Percentiles rank a stretch among this genome's conserved stretches.
phyloP scores from a whole-genome alignment of 176 grass and related monocot genomes.

The Eragrostis nindensis region DNA sequence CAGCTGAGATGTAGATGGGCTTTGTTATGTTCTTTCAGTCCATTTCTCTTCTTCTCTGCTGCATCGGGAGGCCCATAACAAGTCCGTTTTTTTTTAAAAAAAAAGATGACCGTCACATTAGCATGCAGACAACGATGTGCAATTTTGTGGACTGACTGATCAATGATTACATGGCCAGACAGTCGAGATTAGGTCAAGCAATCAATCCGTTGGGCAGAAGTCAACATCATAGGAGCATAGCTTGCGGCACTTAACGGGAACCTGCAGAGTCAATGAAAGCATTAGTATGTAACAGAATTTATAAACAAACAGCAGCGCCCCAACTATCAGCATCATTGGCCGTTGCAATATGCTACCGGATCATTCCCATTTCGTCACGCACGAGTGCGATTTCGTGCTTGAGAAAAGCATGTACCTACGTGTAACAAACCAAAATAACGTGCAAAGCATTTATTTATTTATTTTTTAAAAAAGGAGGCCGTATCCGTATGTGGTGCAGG shows the following conservation, averaged over 20 bases:
- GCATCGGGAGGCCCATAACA: not conserved
- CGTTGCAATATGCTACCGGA: too few species aligned
- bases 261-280: not conserved
- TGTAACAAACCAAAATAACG: not conserved
- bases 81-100: not conserved
- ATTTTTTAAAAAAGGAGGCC: too few species aligned
- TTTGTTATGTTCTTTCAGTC: too few species aligned
- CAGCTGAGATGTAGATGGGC: not conserved
- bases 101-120: not conserved
- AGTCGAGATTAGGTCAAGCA: not conserved
- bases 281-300: too few species aligned
- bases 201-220: not conserved
- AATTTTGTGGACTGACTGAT: not conserved
- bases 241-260: not conserved
- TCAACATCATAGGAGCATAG: constrained; percentile 9
- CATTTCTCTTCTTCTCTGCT: not conserved
- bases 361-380: too few species aligned
- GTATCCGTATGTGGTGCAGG: too few species aligned
- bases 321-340: not conserved
- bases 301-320: too few species aligned
- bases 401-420: not conserved
- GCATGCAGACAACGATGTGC: not conserved
- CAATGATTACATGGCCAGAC: not conserved
- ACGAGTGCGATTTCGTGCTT: not conserved
- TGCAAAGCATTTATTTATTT: too few species aligned